Evolutionary conservation across 73 alveolate species (phyloP).

Genomic region (Tetrahymena thermophila): DNA sequence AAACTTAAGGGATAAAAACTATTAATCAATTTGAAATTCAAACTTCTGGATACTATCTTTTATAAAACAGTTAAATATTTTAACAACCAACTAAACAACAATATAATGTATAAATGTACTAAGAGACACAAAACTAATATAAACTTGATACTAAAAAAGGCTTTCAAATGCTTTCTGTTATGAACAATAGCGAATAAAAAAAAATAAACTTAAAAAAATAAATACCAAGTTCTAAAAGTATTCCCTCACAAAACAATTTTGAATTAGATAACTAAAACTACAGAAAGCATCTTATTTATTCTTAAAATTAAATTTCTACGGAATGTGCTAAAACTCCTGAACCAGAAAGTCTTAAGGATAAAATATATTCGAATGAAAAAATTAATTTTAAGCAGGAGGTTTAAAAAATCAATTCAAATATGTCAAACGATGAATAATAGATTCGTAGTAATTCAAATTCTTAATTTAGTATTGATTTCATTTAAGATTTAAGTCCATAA

Average conservation of each 20-base stretch:
- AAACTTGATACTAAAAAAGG: not conserved
- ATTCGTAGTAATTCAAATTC: not conserved
- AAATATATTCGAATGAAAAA: too few species aligned
- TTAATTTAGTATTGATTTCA: not conserved
- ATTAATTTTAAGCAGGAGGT: too few species aligned
- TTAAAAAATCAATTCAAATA: too few species aligned
- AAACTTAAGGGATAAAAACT: not conserved
- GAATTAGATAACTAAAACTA: not conserved
- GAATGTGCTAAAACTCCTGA: not conserved
- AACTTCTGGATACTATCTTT: not conserved
- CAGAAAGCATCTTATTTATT: not conserved
- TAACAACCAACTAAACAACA: not conserved
- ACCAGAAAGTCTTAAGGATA: too few species aligned
- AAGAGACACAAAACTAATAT: not conserved
- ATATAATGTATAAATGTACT: too few species aligned
- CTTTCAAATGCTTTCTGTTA: not conserved
- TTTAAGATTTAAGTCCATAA: not conserved
- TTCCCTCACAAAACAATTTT: not conserved
- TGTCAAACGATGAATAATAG: not conserved
- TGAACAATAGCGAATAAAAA: not conserved
- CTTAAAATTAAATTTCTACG: not conserved
- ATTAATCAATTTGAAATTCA: not conserved
- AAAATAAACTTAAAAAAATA: not conserved
- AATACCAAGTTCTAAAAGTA: not conserved
- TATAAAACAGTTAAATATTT: too few species aligned